Percentiles rank a stretch among this genome's conserved stretches.
These are phyloP conservation scores for Perkinsus marinus DNA, from an alignment of 169 alveolate species.

Conservation along the genomic window DNA sequence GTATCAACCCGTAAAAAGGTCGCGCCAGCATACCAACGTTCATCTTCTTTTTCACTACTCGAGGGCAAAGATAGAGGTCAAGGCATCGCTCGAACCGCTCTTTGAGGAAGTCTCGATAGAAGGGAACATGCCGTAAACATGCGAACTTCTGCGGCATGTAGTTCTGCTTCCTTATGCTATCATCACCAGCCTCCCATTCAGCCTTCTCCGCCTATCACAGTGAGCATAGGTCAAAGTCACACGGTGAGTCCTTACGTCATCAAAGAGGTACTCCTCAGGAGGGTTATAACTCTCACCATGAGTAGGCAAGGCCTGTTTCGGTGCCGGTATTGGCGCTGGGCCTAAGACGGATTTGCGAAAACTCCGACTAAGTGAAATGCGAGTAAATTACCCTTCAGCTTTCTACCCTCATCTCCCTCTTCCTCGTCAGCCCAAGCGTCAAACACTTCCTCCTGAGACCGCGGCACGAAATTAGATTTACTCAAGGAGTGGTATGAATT, in stretches of 20 bases:
- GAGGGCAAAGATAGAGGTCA: conserved; percentile 79
- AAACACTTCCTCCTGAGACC: too few relatives aligned
- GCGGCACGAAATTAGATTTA: too few relatives aligned
- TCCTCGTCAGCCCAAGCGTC: too few relatives aligned
- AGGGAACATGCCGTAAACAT: conserved; percentile 76
- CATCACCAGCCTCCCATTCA: conserved; percentile 53
- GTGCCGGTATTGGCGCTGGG: too few relatives aligned
- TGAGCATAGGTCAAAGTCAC: background rate
- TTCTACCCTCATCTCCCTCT: too few relatives aligned
- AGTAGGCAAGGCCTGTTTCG: too few relatives aligned
- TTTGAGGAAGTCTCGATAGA: conserved; percentile 27
- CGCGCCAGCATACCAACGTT: conserved; percentile 33
- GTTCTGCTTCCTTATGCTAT: conserved; percentile 50
- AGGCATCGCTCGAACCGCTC: conserved; percentile 78
- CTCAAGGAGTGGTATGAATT: background rate
- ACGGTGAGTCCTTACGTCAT: conserved; percentile 31
- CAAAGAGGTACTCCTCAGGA: too few relatives aligned
- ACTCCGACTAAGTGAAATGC: too few relatives aligned
- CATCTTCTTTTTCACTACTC: conserved; percentile 70
- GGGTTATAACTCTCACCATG: too few relatives aligned
- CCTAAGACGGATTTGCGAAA: too few relatives aligned
- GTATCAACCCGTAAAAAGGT: background rate
- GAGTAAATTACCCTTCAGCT: too few relatives aligned
- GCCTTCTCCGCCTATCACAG: conserved; percentile 38
- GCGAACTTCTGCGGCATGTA: conserved; percentile 66